These are phyloP conservation scores for Apiotrichum laibachii DNA, from an alignment of 1,284 basidiomycete genomes.

Conservation along the genomic window DNA sequence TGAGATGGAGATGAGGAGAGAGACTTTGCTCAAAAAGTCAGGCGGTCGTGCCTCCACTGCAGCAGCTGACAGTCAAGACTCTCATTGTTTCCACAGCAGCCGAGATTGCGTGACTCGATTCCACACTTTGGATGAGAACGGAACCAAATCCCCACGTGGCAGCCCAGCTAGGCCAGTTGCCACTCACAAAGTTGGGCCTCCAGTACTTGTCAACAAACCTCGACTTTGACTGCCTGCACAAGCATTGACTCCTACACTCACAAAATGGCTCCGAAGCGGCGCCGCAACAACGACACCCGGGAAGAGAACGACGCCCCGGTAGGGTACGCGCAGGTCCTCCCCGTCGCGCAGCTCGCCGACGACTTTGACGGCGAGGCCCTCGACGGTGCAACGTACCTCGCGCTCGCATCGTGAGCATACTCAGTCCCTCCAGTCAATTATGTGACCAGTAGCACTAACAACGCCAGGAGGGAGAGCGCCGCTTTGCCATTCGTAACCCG, in stretches of 20 bases:
- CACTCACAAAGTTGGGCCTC: neutral
- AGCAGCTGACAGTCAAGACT: neutral
- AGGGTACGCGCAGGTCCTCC: slow-evolving; percentile 28
- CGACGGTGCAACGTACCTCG: slow-evolving; percentile 41
- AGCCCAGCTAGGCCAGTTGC: neutral
- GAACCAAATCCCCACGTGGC: slow-evolving; percentile 1
- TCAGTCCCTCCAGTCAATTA: neutral
- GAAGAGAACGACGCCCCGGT: slow-evolving; percentile 8
- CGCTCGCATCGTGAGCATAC: slow-evolving; percentile 34
- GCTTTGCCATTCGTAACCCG: slow-evolving; percentile 33
- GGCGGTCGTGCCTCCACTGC: neutral
- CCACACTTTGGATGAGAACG: neutral
- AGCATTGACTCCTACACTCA: neutral
- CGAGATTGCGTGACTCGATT: slow-evolving; percentile 2
- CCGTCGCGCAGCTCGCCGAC: slow-evolving; percentile 33
- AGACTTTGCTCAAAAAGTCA: neutral
- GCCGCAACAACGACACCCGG: slow-evolving; percentile 7
- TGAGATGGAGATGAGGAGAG: neutral
- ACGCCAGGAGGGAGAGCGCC: slow-evolving; percentile 24
- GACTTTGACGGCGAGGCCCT: slow-evolving; percentile 35
- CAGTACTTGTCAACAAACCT: neutral
- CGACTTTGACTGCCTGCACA: neutral
- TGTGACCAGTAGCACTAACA: neutral
- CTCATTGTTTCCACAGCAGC: no score
- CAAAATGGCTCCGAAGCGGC: slow-evolving; percentile 10